Evolutionary conservation across 2,329 filamentous ascomycete species (phyloP).

Genomic region (Whalleya microplaca): DNA sequence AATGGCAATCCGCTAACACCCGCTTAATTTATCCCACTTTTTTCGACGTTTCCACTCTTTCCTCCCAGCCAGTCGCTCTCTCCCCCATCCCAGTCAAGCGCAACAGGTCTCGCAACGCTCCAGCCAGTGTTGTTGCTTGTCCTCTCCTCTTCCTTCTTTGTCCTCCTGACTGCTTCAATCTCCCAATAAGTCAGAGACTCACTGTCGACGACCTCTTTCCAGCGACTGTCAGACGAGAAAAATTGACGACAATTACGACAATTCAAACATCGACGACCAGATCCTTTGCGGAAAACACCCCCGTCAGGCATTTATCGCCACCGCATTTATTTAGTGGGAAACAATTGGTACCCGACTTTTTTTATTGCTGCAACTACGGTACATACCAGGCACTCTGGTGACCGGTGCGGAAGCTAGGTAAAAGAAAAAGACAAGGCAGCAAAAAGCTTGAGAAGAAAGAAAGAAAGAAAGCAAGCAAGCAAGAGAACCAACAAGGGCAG

Average conservation of each 20-base stretch:
- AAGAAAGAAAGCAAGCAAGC: no score
- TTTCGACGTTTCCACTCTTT: constrained; percentile 26
- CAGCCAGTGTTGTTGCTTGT: constrained; percentile 17
- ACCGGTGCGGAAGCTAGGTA: constrained; percentile 15
- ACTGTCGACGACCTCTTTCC: constrained; percentile 12
- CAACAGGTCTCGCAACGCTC: constrained; percentile 21
- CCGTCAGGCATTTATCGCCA: constrained; percentile 6
- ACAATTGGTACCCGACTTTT: constrained; percentile 22
- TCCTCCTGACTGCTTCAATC: constrained; percentile 23
- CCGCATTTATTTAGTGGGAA: constrained; percentile 11
- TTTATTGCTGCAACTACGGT: no score
- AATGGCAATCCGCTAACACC: constrained; percentile 24
- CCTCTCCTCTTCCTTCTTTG: constrained; percentile 19
- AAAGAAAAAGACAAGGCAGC: constrained; percentile 21
- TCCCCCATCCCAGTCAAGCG: constrained; percentile 21
- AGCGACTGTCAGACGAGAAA: constrained; percentile 10
- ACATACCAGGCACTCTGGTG: no score
- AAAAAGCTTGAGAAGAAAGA: constrained; percentile 19
- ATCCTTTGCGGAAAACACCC: constrained; percentile 1
- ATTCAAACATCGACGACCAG: constrained; percentile 2
- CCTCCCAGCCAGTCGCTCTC: constrained; percentile 23
- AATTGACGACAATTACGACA: constrained; percentile 8
- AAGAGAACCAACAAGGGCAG: constrained; percentile 12
- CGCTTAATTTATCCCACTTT: constrained; percentile 26
- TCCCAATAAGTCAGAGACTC: constrained; percentile 3